phyloP scores from a whole-genome alignment of 2,329 filamentous ascomycete genomes.

The Aureobasidium sp. region DNA sequence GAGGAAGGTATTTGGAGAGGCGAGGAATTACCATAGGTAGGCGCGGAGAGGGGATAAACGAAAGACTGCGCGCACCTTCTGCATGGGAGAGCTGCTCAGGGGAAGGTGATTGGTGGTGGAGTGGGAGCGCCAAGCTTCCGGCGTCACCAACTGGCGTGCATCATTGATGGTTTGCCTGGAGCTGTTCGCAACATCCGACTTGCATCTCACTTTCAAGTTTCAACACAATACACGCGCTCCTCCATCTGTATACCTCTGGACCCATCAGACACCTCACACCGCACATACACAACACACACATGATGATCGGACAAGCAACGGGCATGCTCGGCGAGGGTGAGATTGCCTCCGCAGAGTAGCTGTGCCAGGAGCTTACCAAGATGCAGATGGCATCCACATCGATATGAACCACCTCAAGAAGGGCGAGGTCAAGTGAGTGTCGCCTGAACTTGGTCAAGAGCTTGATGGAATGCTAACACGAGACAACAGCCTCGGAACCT shows the following conservation, averaged over 20 bases:
- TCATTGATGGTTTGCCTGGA: slow-evolving; percentile 9
- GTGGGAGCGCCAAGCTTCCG: neutral
- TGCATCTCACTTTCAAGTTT: slow-evolving; percentile 5
- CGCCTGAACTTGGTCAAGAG: neutral
- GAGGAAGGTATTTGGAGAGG: neutral
- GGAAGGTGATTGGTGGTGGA: neutral
- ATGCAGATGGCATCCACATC: slow-evolving; percentile 90
- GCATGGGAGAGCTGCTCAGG: neutral
- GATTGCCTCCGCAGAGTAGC: slow-evolving; percentile 8
- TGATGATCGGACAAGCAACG: slow-evolving; percentile 27
- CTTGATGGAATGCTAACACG: slow-evolving; percentile 18
- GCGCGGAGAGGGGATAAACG: neutral
- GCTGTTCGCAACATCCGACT: slow-evolving; percentile 3
- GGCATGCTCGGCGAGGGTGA: slow-evolving; percentile 34
- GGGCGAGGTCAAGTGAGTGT: slow-evolving; percentile 90
- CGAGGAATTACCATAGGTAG: neutral
- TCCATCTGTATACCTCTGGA: neutral
- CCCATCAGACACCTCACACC: neutral
- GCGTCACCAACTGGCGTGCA: neutral
- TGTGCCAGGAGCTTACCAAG: slow-evolving; percentile 12
- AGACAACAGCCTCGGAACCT: slow-evolving; percentile 72
- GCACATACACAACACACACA: slow-evolving; percentile 10
- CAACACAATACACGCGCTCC: neutral
- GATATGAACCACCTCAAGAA: slow-evolving; percentile 99
- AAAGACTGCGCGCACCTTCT: neutral